Evolutionary conservation across 2,329 filamentous ascomycete genomes (phyloP), one percentile per base, ranked within the genome.

Genomic region (Pyrenochaeta sp.): DNA sequence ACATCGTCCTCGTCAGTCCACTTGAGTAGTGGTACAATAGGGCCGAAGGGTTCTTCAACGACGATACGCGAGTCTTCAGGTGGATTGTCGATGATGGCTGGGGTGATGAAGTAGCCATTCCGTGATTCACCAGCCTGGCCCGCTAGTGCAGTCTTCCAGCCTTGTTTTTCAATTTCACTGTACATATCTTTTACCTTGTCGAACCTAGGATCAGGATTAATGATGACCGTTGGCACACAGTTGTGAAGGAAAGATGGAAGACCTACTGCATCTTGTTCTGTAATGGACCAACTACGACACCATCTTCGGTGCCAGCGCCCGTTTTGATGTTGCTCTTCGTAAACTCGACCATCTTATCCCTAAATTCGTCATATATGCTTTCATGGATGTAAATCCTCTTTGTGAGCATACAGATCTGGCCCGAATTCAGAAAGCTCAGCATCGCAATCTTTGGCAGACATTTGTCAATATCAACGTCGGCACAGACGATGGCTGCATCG

Each of bases 21-120:
- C 17, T 80, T 82, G 49, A 89, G 66, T 7, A 89, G 74, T 0
- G 87, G 87, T 1, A 90, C 79, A 29, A 90, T 85, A 0, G 88
- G 88, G 0, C 83, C 85, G 59, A 87, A 88, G 3, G 85, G 82
- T 66, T 88, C 86, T 60, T 88, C 85, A 27, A 76, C 72, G 9
- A 87, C 84, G 15, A 87, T 77, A 10, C 79, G 73, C 2, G 83
- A 82, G 33, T 82, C 76, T 58, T 86, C 83, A 0, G 83, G 81
- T 18, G 85, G 84, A 55, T 83, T 83, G 30, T 82, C 78, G 23
- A 87, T 81, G 49, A 88, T 84, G 0, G 84, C 85, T 0, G 86
- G 85, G 27, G 80, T 73, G 57, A 87, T 77, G 75, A 85, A 86
- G 73, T 82, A 87, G 1, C 84, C 85, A 31, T 80, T 68, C 15